Conservation (phyloP, 2,329 filamentous ascomycete genomes). For the Xylaria sp. region DNA sequence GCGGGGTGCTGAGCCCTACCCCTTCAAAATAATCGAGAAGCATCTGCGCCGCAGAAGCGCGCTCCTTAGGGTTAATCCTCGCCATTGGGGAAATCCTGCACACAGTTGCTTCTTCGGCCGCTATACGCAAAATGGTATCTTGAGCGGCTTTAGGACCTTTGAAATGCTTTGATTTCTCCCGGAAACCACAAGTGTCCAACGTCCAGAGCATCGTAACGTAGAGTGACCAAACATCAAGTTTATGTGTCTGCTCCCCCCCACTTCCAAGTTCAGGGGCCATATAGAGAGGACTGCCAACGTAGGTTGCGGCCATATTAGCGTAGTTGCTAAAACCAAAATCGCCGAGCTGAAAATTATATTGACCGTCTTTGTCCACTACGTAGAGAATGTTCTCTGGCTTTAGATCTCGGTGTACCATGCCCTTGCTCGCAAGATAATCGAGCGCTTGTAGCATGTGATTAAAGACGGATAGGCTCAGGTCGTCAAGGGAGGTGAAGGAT, state of each 20-base stretch:
- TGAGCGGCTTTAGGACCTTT: no score
- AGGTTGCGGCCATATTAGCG: not conserved
- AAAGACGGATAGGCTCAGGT: not conserved
- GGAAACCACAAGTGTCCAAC: not conserved
- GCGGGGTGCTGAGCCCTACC: no score
- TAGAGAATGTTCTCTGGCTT: slow-evolving; percentile 20
- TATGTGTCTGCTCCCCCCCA: not conserved
- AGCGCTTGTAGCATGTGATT: slow-evolving; percentile 17
- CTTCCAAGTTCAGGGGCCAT: slow-evolving; percentile 1
- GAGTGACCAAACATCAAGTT: slow-evolving; percentile 15
- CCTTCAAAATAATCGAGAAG: no score
- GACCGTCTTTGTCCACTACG: accelerated
- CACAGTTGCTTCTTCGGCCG: no score
- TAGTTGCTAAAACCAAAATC: slow-evolving; percentile 17
- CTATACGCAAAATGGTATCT: no score
- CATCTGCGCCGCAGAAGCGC: slow-evolving; percentile 40
- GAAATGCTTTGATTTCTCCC: not conserved
- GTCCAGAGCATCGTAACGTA: slow-evolving; percentile 24
- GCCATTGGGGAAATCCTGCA: no score
- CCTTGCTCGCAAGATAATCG: not conserved
- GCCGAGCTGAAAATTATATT: slow-evolving; percentile 3
- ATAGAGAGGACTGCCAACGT: not conserved
- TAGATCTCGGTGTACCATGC: not conserved
- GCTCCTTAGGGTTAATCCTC: not conserved
- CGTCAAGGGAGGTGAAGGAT: not conserved